These are phyloP conservation scores for Zymoseptoria crescenta DNA, from an alignment of 2,329 filamentous ascomycete species.

Conservation along the genomic window DNA sequence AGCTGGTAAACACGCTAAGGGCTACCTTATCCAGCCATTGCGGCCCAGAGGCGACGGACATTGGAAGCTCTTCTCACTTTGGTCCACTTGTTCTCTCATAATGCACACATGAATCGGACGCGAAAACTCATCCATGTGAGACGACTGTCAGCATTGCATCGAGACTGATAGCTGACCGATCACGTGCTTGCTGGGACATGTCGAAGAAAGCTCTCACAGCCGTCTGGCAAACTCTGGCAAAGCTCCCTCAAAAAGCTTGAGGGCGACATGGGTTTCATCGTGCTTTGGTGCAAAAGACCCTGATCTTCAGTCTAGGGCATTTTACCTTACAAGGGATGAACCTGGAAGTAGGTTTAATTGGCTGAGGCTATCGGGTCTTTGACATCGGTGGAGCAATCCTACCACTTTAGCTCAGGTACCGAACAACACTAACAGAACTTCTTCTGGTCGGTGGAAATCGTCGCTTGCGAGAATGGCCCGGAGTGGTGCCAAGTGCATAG, in stretches of 20 bases:
- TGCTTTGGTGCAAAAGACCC: background rate
- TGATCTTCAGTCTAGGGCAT: background rate
- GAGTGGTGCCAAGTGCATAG: background rate
- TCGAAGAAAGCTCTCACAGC: too few relatives aligned
- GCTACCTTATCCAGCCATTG: background rate
- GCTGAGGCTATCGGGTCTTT: background rate
- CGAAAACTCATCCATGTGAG: too few relatives aligned
- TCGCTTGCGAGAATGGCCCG: background rate
- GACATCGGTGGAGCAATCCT: background rate
- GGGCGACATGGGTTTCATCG: background rate
- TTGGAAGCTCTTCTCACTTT: too few relatives aligned
- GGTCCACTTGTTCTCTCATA: too few relatives aligned
- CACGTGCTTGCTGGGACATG: background rate
- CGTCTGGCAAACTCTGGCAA: background rate
- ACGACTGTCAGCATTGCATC: too few relatives aligned
- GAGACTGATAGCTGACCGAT: background rate
- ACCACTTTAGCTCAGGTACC: background rate
- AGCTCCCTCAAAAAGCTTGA: background rate
- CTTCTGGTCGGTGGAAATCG: background rate
- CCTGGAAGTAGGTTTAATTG: background rate
- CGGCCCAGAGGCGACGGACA: background rate
- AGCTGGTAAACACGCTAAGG: background rate
- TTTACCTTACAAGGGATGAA: too few relatives aligned
- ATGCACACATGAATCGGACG: too few relatives aligned
- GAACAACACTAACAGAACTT: background rate